Percentiles rank a stretch among this genome's conserved stretches.
These are phyloP conservation scores for Exophiala phaeomuriformis DNA, from an alignment of 2,329 filamentous ascomycete genomes.

Conservation along the genomic window DNA sequence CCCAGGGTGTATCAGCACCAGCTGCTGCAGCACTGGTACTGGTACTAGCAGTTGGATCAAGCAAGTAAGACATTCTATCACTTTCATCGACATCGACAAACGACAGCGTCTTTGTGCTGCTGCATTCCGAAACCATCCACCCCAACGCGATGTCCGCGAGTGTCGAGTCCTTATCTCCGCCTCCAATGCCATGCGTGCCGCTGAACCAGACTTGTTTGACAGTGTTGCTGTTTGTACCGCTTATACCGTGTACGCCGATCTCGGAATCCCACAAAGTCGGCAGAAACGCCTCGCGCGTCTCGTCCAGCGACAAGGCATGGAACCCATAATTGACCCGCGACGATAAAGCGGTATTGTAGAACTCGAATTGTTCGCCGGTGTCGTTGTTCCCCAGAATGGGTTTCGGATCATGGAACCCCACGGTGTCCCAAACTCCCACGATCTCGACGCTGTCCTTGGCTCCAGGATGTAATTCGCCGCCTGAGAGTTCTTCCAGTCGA, in stretches of 20 bases:
- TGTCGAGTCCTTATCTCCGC: not conserved
- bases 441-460: not conserved
- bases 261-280: not conserved
- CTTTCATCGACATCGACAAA: not conserved
- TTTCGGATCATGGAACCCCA: not conserved
- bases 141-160: not conserved
- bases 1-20: not conserved
- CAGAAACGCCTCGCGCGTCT: not conserved
- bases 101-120: not conserved
- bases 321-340: not conserved
- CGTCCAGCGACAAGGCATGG: not conserved
- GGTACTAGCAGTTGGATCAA: too few species aligned
- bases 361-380: not conserved
- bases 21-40: not conserved
- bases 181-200: not conserved
- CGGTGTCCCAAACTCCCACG: not conserved
- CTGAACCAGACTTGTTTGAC: constrained; percentile 1
- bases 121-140: not conserved
- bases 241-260: too few species aligned
- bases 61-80: not conserved
- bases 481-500: not conserved
- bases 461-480: not conserved
- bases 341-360: not conserved
- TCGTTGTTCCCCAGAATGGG: too few species aligned
- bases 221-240: not conserved